These are phyloP conservation scores for Pseudozyma sp. DNA, from an alignment of 1,284 basidiomycete genomes.

Conservation along the genomic window DNA sequence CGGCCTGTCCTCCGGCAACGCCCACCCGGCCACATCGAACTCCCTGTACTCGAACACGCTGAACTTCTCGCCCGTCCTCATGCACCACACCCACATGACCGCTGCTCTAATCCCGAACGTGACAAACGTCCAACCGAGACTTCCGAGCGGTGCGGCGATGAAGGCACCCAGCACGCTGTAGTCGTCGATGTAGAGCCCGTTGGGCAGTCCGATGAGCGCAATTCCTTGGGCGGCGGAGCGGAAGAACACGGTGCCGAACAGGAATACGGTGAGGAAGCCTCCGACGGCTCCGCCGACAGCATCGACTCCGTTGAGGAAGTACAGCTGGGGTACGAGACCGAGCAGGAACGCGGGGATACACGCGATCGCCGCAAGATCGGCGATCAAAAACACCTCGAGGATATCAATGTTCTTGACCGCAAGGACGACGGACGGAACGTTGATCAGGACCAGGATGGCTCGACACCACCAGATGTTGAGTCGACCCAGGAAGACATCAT, in stretches of 20 bases:
- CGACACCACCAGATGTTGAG: constrained; percentile 68
- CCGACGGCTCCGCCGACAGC: constrained; percentile 67
- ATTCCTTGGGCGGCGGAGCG: constrained; percentile 55
- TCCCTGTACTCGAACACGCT: constrained; percentile 51
- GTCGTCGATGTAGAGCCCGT: constrained; percentile 65
- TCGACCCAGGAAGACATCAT: constrained; percentile 67
- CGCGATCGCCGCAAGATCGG: constrained; percentile 65
- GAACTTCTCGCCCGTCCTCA: constrained; percentile 41
- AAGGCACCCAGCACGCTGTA: constrained; percentile 67
- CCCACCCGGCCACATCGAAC: constrained; percentile 52
- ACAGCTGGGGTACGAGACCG: constrained; percentile 60
- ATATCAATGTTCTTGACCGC: constrained; percentile 67
- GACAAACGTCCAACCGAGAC: constrained; percentile 61
- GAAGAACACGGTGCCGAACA: constrained; percentile 67
- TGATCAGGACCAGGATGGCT: constrained; percentile 59
- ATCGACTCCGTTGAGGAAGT: constrained; percentile 66
- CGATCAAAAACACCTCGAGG: constrained; percentile 67
- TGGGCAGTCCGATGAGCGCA: constrained; percentile 59
- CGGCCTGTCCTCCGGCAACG: constrained; percentile 59
- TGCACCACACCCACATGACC: constrained; percentile 41
- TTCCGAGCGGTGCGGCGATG: constrained; percentile 65
- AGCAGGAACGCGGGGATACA: constrained; percentile 64
- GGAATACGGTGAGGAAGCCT: constrained; percentile 68
- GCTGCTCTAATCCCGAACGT: constrained; percentile 50
- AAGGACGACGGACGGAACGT: constrained; percentile 64